Conservation (phyloP, 306 rosid genomes). For the Vigna angularis region DNA sequence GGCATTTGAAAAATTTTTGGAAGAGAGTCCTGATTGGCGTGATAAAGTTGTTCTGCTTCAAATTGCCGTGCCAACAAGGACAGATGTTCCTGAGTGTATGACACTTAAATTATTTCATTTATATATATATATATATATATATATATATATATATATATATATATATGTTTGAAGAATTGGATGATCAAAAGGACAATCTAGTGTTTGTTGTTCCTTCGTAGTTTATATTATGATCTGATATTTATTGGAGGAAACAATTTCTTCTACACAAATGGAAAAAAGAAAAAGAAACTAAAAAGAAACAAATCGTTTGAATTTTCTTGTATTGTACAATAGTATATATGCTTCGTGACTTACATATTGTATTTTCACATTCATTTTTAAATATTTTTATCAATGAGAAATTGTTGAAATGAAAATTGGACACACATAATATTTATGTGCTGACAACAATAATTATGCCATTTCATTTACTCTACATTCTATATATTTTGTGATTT, state of each 20-base stretch:
- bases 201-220: not conserved
- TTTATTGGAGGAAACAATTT: not conserved
- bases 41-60: conserved; percentile 91
- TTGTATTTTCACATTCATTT: conserved; percentile 33
- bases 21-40: conserved; percentile 76
- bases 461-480: conserved; percentile 16
- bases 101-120: conserved; percentile 33
- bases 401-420: conserved; percentile 5
- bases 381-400: not conserved
- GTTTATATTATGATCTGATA: not conserved
- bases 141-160: too few species aligned
- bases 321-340: conserved; percentile 2
- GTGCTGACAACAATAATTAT: conserved; percentile 17
- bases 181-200: conserved; percentile 16
- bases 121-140: not conserved
- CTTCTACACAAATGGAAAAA: not conserved
- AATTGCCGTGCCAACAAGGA: conserved; percentile 96
- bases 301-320: not conserved
- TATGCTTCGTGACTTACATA: not conserved
- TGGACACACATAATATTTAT: conserved; percentile 17
- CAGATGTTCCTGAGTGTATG: conserved; percentile 97
- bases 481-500: not conserved
- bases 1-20: conserved; percentile 91
- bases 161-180: not conserved
- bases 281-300: not conserved